Percentiles rank a stretch among this genome's conserved stretches.
These are phyloP conservation scores for Comarum palustre DNA, from an alignment of 306 rosid genomes.

Conservation along the genomic window DNA sequence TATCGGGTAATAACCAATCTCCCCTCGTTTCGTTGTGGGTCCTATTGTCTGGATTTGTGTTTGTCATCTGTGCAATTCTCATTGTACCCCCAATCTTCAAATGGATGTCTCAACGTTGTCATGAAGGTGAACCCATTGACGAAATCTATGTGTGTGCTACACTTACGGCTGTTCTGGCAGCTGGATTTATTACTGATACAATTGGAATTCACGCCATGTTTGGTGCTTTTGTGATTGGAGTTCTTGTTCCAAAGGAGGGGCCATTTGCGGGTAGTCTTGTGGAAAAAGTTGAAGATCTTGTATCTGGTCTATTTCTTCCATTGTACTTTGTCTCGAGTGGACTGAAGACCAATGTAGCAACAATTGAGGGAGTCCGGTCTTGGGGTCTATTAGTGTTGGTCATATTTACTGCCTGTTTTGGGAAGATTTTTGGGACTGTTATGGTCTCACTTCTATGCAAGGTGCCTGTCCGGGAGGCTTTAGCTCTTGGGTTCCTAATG, in stretches of 20 bases:
- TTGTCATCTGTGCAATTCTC: slow-evolving; percentile 41
- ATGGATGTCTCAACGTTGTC: slow-evolving; percentile 58
- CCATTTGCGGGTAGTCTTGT: slow-evolving; percentile 66
- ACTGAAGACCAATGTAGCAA: slow-evolving; percentile 72
- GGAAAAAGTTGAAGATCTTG: slow-evolving; percentile 89
- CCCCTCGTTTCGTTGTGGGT: slow-evolving; percentile 75
- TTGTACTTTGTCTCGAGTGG: slow-evolving; percentile 86
- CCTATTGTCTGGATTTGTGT: slow-evolving; percentile 55
- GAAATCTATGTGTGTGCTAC: slow-evolving; percentile 70
- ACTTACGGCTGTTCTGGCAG: slow-evolving; percentile 64
- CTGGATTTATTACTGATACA: slow-evolving; percentile 70
- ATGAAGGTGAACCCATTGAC: slow-evolving; percentile 65
- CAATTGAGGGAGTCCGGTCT: slow-evolving; percentile 70
- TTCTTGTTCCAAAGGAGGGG: slow-evolving; percentile 71
- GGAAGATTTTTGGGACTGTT: slow-evolving; percentile 77
- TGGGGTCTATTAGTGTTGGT: slow-evolving; percentile 80
- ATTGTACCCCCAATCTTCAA: slow-evolving; percentile 58
- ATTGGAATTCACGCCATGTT: slow-evolving; percentile 94
- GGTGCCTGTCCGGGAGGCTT: slow-evolving; percentile 62
- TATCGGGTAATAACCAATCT: slow-evolving; percentile 57
- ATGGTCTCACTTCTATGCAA: slow-evolving; percentile 49
- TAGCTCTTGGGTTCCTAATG: slow-evolving; percentile 77
- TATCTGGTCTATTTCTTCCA: slow-evolving; percentile 75
- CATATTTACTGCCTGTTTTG: slow-evolving; percentile 68
- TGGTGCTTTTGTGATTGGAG: slow-evolving; percentile 80